Base-by-base conservation (phyloP, 2,329 filamentous ascomycete genomes). In the Cladophialophora carrionii region DNA sequence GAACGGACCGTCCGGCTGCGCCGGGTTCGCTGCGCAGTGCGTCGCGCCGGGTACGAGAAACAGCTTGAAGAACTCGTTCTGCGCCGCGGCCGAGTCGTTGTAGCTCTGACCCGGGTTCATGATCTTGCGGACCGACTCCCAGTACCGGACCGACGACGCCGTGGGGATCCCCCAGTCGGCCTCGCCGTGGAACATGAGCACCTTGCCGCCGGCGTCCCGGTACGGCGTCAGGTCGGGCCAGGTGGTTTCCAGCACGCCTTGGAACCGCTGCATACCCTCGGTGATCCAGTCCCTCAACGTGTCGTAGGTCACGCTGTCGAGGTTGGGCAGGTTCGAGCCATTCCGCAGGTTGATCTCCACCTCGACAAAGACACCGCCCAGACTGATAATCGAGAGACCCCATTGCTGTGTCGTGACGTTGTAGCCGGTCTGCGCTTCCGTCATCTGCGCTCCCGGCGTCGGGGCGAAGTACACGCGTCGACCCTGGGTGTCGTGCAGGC, bases 111-210 rank as follows among this genome's bases (percentile, higher is more conserved):
- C 67, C 2, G 79, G 76, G 72, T 82, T 83, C 81, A 85, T 84
- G 73, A 80, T 76, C 3, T 70, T 71, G 46, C 81, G 80, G 41
- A 87, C 84, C 2, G 82, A 81, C 61, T 86, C 78, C 74, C 79
- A 82, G 77, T 86, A 87, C 71, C 80, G 82, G 0, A 85, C 79
- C 0, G 83, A 85, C 0, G 82, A 84, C 4, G 78, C 83, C 0
- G 84, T 73, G 1, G 84, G 84, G 65, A 87, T 76, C 6, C 78
- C 80, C 14, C 77, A 73, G 72, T 87, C 85, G 0, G 80, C 82
- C 73, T 87, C 84, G 59, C 84, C 84, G 74, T 87, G 84, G 76
- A 80, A 85, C 73, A 86, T 84, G 10, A 87, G 74, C 3, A 87
- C 74, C 73, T 87, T 87, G 58, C 83, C 84, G 26, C 84, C 84